phyloP scores from a whole-genome alignment of 2,329 filamentous ascomycete genomes.

The Clonostachys chloroleuca region DNA sequence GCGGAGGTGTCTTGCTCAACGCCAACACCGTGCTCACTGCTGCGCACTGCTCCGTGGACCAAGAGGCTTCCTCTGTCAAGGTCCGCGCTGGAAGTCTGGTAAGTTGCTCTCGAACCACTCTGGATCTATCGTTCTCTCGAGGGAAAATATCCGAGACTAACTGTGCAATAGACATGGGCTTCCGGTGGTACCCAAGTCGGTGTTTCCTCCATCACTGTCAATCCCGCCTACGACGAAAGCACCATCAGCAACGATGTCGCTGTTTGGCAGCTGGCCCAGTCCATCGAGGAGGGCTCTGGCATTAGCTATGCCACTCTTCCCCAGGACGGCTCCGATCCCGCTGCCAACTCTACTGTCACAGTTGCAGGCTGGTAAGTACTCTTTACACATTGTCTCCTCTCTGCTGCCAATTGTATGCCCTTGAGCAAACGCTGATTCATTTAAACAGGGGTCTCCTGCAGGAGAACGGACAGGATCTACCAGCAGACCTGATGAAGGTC shows the following conservation, averaged over 20 bases:
- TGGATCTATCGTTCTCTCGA: slow-evolving; percentile 8
- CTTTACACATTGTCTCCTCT: background rate
- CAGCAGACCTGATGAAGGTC: slow-evolving; percentile 18
- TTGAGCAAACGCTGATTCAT: no score
- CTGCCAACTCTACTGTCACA: background rate
- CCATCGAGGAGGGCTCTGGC: slow-evolving; percentile 7
- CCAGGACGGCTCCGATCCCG: slow-evolving; percentile 2
- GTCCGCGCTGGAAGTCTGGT: slow-evolving; percentile 19
- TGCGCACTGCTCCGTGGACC: slow-evolving; percentile 17
- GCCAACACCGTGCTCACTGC: slow-evolving; percentile 23
- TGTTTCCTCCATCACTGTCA: slow-evolving; percentile 12
- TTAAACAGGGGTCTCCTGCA: background rate
- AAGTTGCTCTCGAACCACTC: background rate
- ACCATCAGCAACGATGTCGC: slow-evolving; percentile 17
- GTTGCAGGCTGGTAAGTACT: slow-evolving; percentile 9
- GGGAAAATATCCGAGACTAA: background rate
- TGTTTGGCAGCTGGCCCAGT: slow-evolving; percentile 17
- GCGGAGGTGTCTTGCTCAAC: slow-evolving; percentile 20
- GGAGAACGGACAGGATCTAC: slow-evolving; percentile 7
- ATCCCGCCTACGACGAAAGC: slow-evolving; percentile 13
- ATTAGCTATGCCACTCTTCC: slow-evolving; percentile 3
- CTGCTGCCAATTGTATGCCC: no score
- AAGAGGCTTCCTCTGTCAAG: slow-evolving; percentile 7
- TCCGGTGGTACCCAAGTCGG: slow-evolving; percentile 15
- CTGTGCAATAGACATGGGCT: background rate